These are phyloP conservation scores for Zoysia pacifica DNA, from an alignment of 176 grass and related monocot species.

Conservation along the genomic window DNA sequence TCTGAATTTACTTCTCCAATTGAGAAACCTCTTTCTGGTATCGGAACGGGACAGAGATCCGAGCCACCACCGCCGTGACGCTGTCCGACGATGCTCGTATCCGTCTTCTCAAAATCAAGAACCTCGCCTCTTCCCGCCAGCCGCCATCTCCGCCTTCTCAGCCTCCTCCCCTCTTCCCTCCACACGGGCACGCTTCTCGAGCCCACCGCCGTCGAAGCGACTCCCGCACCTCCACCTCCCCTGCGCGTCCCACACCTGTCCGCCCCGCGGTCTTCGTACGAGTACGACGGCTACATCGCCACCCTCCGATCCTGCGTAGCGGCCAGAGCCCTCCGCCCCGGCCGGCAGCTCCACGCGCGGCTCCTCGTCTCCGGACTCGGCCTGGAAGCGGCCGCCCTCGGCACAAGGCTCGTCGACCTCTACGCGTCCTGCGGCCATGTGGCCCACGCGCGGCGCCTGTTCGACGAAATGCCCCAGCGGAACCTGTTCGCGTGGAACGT, in stretches of 20 bases:
- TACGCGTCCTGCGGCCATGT: conserved; percentile 50
- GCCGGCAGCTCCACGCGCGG: conserved; percentile 63
- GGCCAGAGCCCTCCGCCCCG: conserved; percentile 37
- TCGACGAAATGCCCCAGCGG: conserved; percentile 61
- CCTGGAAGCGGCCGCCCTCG: conserved; percentile 23
- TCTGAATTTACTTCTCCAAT: no score
- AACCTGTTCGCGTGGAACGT: conserved; percentile 80
- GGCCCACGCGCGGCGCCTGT: conserved; percentile 46
- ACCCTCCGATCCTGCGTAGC: conserved; percentile 54
- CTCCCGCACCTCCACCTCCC: background rate
- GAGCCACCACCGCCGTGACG: no score
- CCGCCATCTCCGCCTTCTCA: background rate
- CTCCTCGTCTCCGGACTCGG: conserved; percentile 55
- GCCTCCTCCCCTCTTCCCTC: conserved; percentile 11
- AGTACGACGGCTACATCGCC: conserved; percentile 41
- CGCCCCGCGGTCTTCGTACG: conserved; percentile 18
- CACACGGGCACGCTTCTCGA: background rate
- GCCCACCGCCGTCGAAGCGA: background rate
- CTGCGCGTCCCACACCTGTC: background rate
- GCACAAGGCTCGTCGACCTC: conserved; percentile 57
- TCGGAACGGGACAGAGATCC: no score
- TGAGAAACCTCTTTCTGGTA: no score
- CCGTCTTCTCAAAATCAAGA: conserved; percentile 28
- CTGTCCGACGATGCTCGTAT: conserved; percentile 17
- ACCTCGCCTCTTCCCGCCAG: background rate